phyloP scores from a whole-genome alignment of 2,329 filamentous ascomycete genomes.

The Colletotrichum tamarilloi region DNA sequence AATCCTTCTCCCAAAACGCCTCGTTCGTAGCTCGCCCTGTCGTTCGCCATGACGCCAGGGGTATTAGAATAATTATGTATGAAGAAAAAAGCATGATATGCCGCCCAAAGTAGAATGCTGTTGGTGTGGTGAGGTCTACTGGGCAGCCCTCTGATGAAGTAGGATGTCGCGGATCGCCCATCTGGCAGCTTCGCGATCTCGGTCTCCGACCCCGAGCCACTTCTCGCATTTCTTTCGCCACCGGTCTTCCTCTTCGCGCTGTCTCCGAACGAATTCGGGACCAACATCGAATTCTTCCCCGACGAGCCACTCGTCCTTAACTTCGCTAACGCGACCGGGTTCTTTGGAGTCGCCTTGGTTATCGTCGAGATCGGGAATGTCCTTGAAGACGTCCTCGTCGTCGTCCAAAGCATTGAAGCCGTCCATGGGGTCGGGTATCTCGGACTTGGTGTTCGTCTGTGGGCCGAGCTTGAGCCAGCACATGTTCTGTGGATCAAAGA shows the following conservation, averaged over 20 bases:
- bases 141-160: slow-evolving; percentile 46
- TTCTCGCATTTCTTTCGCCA: slow-evolving; percentile 90
- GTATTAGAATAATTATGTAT: slow-evolving; percentile 26
- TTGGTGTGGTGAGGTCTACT: slow-evolving; percentile 30
- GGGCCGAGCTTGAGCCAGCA: slow-evolving; percentile 88
- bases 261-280: slow-evolving; percentile 89
- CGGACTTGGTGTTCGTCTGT: slow-evolving; percentile 57
- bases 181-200: slow-evolving; percentile 74
- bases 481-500: slow-evolving; percentile 97
- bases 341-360: slow-evolving; percentile 61
- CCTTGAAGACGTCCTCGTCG: slow-evolving; percentile 93
- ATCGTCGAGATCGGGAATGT: slow-evolving; percentile 92
- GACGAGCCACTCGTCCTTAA: slow-evolving; percentile 84
- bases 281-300: slow-evolving; percentile 98
- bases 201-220: slow-evolving; percentile 76
- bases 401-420: slow-evolving; percentile 80
- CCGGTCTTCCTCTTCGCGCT: slow-evolving; percentile 89
- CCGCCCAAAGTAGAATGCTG: slow-evolving; percentile 22
- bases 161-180: slow-evolving; percentile 79
- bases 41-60: slow-evolving; percentile 11
- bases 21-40: slow-evolving; percentile 28
- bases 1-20: slow-evolving; percentile 29
- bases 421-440: slow-evolving; percentile 68
- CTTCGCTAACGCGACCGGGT: slow-evolving; percentile 65
- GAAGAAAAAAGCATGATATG: slow-evolving; percentile 26